Evolutionary conservation across 1,284 basidiomycete genomes (phyloP).

Genomic region (Cutaneotrichosporon daszewskae): DNA sequence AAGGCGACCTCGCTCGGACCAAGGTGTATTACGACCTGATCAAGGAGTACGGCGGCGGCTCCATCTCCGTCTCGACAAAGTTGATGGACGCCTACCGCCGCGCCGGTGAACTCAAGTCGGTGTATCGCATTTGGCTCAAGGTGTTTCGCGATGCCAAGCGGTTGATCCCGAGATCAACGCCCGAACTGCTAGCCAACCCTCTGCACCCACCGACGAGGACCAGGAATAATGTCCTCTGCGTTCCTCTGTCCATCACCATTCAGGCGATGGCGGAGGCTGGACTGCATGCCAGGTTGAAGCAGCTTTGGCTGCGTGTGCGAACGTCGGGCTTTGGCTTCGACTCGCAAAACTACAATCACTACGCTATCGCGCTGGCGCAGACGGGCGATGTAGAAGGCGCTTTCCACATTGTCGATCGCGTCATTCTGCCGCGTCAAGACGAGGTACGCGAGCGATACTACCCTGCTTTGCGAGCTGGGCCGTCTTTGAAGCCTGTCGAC

Average conservation of each 20-base stretch:
- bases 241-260: slow-evolving; percentile 80
- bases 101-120: slow-evolving; percentile 56
- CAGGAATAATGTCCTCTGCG: slow-evolving; percentile 58
- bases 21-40: slow-evolving; percentile 53
- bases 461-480: slow-evolving; percentile 17
- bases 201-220: slow-evolving; percentile 3
- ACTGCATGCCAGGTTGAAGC: slow-evolving; percentile 59
- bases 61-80: slow-evolving; percentile 49
- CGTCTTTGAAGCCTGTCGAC: slow-evolving; percentile 50
- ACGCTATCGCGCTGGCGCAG: slow-evolving; percentile 67
- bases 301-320: slow-evolving; percentile 63
- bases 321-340: slow-evolving; percentile 74
- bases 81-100: slow-evolving; percentile 72
- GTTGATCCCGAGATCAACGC: slow-evolving; percentile 5
- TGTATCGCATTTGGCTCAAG: slow-evolving; percentile 59
- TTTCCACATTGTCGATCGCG: slow-evolving; percentile 72
- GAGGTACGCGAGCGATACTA: slow-evolving; percentile 23
- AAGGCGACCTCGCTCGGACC: slow-evolving; percentile 46
- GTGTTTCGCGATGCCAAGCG: slow-evolving; percentile 6
- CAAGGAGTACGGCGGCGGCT: slow-evolving; percentile 3
- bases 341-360: slow-evolving; percentile 87
- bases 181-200: background rate
- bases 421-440: slow-evolving; percentile 62
- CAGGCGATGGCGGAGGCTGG: slow-evolving; percentile 66
- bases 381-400: slow-evolving; percentile 75